Evolutionary conservation across 306 rosid genomes (phyloP), one percentile per base, ranked within the genome.

Genomic region (Nissolia schottii): DNA sequence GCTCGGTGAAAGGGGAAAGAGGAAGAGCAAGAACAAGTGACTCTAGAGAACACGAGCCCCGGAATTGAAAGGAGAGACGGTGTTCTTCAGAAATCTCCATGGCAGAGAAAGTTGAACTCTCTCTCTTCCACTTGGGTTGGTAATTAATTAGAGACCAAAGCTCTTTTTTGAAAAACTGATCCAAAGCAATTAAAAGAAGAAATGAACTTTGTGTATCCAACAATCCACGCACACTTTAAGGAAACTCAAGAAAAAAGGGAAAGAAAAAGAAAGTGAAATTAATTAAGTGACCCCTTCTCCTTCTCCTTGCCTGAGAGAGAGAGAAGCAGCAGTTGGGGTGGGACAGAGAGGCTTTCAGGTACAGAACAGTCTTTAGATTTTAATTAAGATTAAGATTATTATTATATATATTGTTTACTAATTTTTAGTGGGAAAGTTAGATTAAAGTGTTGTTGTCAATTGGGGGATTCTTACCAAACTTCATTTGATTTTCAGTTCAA

Each of bases 1-100:
- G 74, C 81, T 80, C 83, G 85, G 82, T 80, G 89, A 84, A 82
- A 87, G 68, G 67, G 80, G 78, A 60, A 46, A 58, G 67, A 67
- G 72, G 24, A 67, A 58, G 67, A 67, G 72, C 29, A 67, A 70
- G 62, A 83, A 22, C 62, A 66, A 77, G 70, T 62, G 29, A 64
- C 22, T 70, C 35, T 51, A 73, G 66, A 66, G 68, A 83, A 46
- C 53, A 59, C 11, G 65, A 70, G 84, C 81, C 82, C 79, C 64
- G 75, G 58, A 67, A 56, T 63, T 70, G 76, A n/a, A n/a, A n/a
- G 80, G 53, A 71, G 75, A 76, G 70, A 83, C 75, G 68, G 76
- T 71, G 71, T 43, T 79, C 50, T 43, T 79, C 50, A 20, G 80
- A 63, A 79, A 61, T 41, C 80, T 77, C 89, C 90, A 87, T 87